Evolutionary conservation across 2,329 filamentous ascomycete species (phyloP).

Genomic region (Beauveria rudraprayagi): DNA sequence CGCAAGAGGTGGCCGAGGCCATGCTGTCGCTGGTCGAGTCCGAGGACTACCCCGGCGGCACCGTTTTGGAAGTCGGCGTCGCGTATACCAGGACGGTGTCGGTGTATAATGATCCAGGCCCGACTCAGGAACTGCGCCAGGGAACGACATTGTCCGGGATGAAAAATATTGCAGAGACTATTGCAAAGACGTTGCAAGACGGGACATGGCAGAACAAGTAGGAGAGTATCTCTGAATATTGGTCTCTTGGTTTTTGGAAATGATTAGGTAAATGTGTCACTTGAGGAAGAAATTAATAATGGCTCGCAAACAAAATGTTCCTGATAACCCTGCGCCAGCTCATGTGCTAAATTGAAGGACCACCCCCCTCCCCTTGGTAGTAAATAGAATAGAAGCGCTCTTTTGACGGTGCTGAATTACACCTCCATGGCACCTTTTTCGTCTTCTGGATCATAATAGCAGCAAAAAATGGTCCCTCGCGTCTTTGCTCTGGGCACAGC

Average conservation of each 20-base stretch:
- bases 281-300: too few species aligned
- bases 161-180: background rate
- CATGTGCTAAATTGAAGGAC: background rate
- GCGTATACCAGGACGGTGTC: constrained; percentile 24
- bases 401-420: background rate
- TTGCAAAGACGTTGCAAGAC: background rate
- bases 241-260: too few species aligned
- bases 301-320: background rate
- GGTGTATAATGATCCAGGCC: constrained; percentile 31
- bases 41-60: constrained; percentile 28
- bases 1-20: constrained; percentile 33
- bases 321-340: background rate
- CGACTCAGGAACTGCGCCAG: constrained; percentile 20
- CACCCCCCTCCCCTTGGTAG: too few species aligned
- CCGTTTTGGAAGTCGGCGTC: constrained; percentile 33
- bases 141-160: constrained; percentile 23
- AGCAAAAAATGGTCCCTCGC: constrained; percentile 6
- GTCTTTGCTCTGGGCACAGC: background rate
- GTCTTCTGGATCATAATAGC: constrained; percentile 10
- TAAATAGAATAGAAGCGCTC: background rate
- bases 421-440: background rate
- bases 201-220: background rate
- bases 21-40: constrained; percentile 34
- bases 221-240: background rate
- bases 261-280: background rate